These are phyloP conservation scores for Cnidoscolus chayamansa DNA, from an alignment of 441 rosid species.

Conservation along the genomic window DNA sequence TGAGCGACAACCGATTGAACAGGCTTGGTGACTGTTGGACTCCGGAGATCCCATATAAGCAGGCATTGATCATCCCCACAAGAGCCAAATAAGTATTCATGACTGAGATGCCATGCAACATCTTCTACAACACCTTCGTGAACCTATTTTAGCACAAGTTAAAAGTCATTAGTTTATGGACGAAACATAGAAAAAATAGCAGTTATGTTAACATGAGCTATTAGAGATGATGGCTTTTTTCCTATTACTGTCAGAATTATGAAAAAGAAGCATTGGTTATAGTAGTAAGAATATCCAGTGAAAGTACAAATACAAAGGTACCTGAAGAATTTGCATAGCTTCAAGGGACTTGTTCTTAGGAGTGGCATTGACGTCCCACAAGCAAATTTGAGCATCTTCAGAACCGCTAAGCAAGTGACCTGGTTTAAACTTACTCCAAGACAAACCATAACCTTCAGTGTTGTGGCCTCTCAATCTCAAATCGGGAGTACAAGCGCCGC, in stretches of 20 bases:
- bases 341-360: slow-evolving; percentile 78
- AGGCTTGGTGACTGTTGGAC: slow-evolving; percentile 64
- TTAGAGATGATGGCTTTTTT: background rate
- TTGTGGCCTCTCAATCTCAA: slow-evolving; percentile 87
- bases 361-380: slow-evolving; percentile 81
- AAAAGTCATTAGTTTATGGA: background rate
- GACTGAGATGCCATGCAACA: slow-evolving; percentile 96
- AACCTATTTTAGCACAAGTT: slow-evolving; percentile 40
- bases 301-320: slow-evolving; percentile 16
- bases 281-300: background rate
- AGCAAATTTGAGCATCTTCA: slow-evolving; percentile 92
- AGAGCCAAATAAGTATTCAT: slow-evolving; percentile 90
- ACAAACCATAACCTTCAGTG: slow-evolving; percentile 92
- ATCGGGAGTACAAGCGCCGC: slow-evolving; percentile 85
- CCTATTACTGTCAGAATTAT: background rate
- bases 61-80: slow-evolving; percentile 94
- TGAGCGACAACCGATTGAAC: slow-evolving; percentile 89
- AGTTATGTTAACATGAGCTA: background rate
- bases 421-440: slow-evolving; percentile 90
- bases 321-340: slow-evolving; percentile 80
- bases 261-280: background rate
- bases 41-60: slow-evolving; percentile 84
- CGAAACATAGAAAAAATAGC: background rate
- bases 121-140: slow-evolving; percentile 98
- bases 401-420: slow-evolving; percentile 94